phyloP scores from a whole-genome alignment of 805 yeast species.

The Nakazawaea sp. region DNA sequence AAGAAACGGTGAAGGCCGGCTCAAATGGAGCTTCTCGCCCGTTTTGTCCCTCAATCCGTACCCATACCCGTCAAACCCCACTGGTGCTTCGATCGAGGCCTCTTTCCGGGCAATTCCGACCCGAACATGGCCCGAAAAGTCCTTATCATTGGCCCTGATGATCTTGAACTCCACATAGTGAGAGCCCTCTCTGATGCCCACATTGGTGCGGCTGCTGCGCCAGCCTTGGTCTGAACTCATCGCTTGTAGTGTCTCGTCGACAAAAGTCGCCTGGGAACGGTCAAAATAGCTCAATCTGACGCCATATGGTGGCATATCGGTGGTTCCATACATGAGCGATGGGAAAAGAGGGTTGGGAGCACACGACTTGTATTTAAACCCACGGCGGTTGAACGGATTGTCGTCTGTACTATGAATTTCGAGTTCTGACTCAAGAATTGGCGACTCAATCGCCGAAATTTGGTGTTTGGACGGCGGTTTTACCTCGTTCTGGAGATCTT shows the following conservation, averaged over 20 bases:
- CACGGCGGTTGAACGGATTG: conserved; percentile 70
- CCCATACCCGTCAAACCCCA: conserved; percentile 92
- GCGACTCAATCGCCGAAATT: conserved; percentile 7
- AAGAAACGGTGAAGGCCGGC: conserved; percentile 57
- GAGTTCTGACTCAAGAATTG: conserved; percentile 6
- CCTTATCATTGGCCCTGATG: conserved; percentile 19
- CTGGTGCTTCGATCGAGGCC: conserved; percentile 89
- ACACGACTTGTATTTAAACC: conserved; percentile 77
- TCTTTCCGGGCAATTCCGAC: conserved; percentile 82
- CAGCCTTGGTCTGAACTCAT: conserved; percentile 69
- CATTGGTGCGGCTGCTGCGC: conserved; percentile 70
- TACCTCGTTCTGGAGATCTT: conserved; percentile 18
- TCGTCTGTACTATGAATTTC: conserved; percentile 55
- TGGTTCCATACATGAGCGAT: conserved; percentile 56
- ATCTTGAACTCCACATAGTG: conserved; percentile 78
- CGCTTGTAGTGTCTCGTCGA: conserved; percentile 29
- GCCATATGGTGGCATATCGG: conserved; percentile 64
- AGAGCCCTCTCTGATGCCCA: conserved; percentile 69
- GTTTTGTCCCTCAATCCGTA: conserved; percentile 80
- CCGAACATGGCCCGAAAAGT: conserved; percentile 50
- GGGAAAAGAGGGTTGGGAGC: conserved; percentile 57
- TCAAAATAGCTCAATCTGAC: conserved; percentile 63
- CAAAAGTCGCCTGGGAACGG: conserved; percentile 49
- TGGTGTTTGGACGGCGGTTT: conserved; percentile 16
- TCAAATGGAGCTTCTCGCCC: conserved; percentile 71